phyloP scores from a whole-genome alignment of 1,284 basidiomycete genomes.

The Sporisorium exsertum region DNA sequence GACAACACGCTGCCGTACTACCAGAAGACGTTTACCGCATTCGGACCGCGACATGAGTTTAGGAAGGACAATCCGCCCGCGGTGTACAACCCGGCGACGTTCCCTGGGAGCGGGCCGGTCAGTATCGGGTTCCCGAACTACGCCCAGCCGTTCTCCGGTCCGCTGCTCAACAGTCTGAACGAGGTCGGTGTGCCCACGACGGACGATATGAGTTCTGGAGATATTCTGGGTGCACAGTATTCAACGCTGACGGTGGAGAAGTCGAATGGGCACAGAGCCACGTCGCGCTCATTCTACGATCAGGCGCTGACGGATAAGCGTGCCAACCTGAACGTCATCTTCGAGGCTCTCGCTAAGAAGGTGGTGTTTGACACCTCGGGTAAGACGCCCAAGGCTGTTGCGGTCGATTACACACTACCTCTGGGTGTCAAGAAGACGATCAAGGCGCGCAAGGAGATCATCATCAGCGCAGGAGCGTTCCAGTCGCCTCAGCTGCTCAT shows the following conservation, averaged over 20 bases:
- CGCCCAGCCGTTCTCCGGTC: constrained; percentile 53
- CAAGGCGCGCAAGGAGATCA: constrained; percentile 60
- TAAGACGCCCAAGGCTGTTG: constrained; percentile 60
- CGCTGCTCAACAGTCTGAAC: constrained; percentile 40
- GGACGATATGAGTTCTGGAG: constrained; percentile 58
- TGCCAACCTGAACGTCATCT: constrained; percentile 62
- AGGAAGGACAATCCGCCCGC: constrained; percentile 45
- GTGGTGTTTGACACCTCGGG: constrained; percentile 68
- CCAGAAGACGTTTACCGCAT: constrained; percentile 46
- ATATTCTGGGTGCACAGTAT: constrained; percentile 66
- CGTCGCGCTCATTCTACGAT: constrained; percentile 53
- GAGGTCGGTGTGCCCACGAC: constrained; percentile 50
- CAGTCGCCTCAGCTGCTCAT: constrained; percentile 65
- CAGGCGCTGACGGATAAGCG: constrained; percentile 31
- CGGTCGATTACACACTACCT: constrained; percentile 44
- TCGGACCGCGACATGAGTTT: constrained; percentile 35
- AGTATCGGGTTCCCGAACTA: constrained; percentile 54
- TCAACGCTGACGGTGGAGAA: constrained; percentile 45
- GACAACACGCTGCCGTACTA: constrained; percentile 42
- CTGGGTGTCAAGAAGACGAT: constrained; percentile 33
- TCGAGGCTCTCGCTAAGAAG: constrained; percentile 58
- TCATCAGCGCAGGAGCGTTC: constrained; percentile 64
- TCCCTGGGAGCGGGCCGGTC: constrained; percentile 39
- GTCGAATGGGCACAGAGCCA: constrained; percentile 36
- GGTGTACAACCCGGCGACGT: constrained; percentile 46